A percentile compares a stretch with the other conserved stretches of the same genome.
Conservation (phyloP, 257 asterid genomes). For the Nicotiana attenuata region DNA sequence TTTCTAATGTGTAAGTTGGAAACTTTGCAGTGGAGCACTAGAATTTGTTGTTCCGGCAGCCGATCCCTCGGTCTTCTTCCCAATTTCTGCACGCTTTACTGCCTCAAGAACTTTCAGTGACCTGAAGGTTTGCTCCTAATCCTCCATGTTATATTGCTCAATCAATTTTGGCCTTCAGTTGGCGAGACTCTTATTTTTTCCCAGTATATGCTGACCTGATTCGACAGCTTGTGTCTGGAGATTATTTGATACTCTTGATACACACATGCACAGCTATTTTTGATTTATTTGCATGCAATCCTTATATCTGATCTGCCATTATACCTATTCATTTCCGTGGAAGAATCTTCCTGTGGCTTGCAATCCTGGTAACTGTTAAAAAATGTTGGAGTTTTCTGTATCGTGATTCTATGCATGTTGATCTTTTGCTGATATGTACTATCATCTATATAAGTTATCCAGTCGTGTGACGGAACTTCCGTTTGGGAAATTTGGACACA, state of each 20-base stretch:
- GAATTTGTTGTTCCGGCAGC: constrained; percentile 82
- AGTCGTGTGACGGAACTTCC: neutral
- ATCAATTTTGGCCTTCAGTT: neutral
- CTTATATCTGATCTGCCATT: neutral
- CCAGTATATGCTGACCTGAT: neutral
- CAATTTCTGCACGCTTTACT: constrained; percentile 71
- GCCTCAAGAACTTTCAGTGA: constrained; percentile 73
- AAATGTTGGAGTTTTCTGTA: neutral
- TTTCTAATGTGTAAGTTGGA: constrained; percentile 20
- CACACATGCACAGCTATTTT: neutral
- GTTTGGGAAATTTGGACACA: neutral
- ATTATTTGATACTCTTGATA: neutral
- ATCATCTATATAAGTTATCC: neutral
- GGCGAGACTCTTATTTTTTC: neutral
- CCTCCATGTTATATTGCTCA: neutral
- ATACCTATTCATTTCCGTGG: neutral
- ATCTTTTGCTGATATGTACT: neutral
- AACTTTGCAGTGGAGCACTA: constrained; percentile 75
- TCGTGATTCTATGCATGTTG: neutral
- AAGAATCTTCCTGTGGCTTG: neutral
- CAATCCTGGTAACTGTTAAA: neutral
- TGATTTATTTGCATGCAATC: neutral
- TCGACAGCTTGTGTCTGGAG: neutral
- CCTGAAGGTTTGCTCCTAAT: constrained; percentile 53
- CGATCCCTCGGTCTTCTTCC: constrained; percentile 72